Evolutionary conservation across 352 stramenopile species (phyloP), one percentile per base, ranked within the genome.

Genomic region (Aphanomyces astaci): DNA sequence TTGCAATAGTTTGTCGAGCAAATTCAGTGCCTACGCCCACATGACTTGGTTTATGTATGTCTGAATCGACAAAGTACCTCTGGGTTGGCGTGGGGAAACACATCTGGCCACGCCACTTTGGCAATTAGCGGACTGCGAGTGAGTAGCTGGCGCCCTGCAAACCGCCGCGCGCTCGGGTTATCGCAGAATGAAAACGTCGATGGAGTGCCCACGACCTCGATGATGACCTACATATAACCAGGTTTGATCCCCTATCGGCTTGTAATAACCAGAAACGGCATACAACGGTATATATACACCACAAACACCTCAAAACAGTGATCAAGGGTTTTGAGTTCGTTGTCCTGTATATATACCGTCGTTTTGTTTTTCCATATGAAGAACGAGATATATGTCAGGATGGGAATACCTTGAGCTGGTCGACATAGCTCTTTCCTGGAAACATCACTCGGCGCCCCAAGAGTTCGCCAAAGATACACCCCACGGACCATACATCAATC

Each of bases 381-480:
- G n/a, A n/a, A n/a, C n/a, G n/a, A n/a, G n/a, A n/a, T n/a, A n/a
- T n/a, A n/a, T n/a, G n/a, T n/a, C n/a, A n/a, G n/a, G n/a, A n/a
- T n/a, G n/a, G n/a, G n/a, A 1, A 19, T 68, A 68, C 62, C 66
- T 93, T 93, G 45, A 95, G 75, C 66, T 95, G 87, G 66, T 95
- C 85, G 25, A 95, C 85, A 66, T 94, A 95, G 10, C 83, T 92
- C 51, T 84, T 89, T 13, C 87, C 87, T 2, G 87, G 85, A 48
- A 95, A 95, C 45, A 95, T 76, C 59, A 94, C 82, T 1, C 78
- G 73, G 2, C 97, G 81, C 2, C 88, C 84, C 15, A 99, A 82
- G 19, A 99, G 81, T 77, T 99, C 98, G 2, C 90, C 98, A 71
- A 99, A 98, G 66, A 99, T 99, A 75, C 98, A 99, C 13, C 97